Evolutionary conservation across 768 basidiomycete genomes (phyloP), one percentile per base, ranked within the genome.

Genomic region (Kwoniella bestiolae): DNA sequence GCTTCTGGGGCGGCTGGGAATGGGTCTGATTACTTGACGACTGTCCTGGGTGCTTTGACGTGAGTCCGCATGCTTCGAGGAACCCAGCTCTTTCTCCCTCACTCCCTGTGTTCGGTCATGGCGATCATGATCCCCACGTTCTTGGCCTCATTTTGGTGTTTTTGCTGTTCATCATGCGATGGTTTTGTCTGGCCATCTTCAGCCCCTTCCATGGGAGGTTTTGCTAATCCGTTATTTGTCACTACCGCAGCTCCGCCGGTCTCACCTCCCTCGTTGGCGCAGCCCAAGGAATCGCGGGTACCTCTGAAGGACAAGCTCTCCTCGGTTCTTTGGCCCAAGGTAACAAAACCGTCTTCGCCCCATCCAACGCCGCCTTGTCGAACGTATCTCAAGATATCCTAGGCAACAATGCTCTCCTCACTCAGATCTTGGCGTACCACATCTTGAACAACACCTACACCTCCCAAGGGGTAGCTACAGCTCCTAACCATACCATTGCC

Each of bases 401-500:
- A 0, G 68, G 72, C 46, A 82, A 85, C 64, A 34, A 74, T 3
- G 81, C 78, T 16, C 55, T 69, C 23, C 71, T 89, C 11, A 83
- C 85, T 44, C 81, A 86, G 66, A 79, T 86, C 45, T 66, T 89
- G 41, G 81, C 86, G 6, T 74, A 75, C 67, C 74, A 76, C 75
- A 77, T 88, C 66, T 82, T 88, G 7, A 71, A 83, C 51, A 87
- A 87, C 26, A 82, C 86, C 65, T 85, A 87, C 76, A 70, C 81
- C 46, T 82, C 84, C 4, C 65, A 67, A 23, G 61, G 80, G 9
- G 82, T 84, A n/a, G 79, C 81, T 11, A 76, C 80, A 16, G 85
- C 81, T 62, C 88, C 89, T 1, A 86, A 85, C 69, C 83, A 84
- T 67, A 89, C 89, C 0, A 79, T 91, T 59, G 88, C 87, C 1